Base-by-base conservation (phyloP, 2,329 filamentous ascomycete species). In the Colletotrichum sp. region DNA sequence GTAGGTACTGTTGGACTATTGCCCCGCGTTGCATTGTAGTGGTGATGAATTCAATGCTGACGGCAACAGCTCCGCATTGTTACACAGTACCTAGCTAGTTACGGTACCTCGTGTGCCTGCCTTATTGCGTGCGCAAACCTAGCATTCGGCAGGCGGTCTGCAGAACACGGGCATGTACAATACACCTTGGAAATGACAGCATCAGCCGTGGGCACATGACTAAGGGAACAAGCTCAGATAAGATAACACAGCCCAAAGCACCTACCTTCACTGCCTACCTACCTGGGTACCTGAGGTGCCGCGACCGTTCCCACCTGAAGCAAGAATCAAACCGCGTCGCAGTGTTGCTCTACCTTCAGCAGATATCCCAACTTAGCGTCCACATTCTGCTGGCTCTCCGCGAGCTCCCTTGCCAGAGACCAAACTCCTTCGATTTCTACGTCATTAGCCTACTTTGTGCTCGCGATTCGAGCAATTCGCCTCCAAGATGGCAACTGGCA, bases 401-500 rank as follows among this genome's bases (percentile, higher is more conserved):
- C 15, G 34, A 49, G 28, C 10, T 34, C 15, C n/a, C 28, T 30
- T 26, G 18, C 34, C 32, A 32, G 60, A 64, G 30, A 24, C 30
- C 30, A 21, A 16, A 34, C 68, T 32, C 16, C 59, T 34, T 68
- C n/a, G 15, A 60, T 12, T 32, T 63, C 18, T 28, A 32, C 28
- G 39, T 59, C 39, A 26, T 81, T 79, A 79, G 62, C 69, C 49
- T 59, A 70, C 32, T 21, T 24, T 34, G 49, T 21, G 44, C 49
- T 36, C 39, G 39, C n/a, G 32, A 28, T 12, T 68, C 32, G 18
- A 44, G 32, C 32, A 39, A 55, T 32, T 64, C 24, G 13, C 16
- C 28, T 75, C 80, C 81, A 88, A 78, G 79, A 97, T 97, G 95
- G 94, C 95, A 80, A 93, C 94, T 71, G 94, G 92, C 79, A 95